Evolutionary conservation across 192 early-diverging fungal species (phyloP).

Genomic region (Coemansia sp.): DNA sequence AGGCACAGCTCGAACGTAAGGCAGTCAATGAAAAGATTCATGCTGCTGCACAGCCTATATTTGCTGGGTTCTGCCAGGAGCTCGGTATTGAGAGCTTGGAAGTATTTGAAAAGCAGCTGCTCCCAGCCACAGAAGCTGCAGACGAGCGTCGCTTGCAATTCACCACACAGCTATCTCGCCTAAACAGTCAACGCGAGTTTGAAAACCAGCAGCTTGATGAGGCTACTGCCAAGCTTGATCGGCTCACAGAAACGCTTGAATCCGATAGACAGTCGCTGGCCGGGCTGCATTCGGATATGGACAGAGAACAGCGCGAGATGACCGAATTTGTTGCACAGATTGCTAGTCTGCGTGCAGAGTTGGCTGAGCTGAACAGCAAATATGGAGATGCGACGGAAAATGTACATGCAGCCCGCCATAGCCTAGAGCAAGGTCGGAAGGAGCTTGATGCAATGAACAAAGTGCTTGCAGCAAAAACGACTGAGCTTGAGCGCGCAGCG

Average conservation of each 20-base stretch:
- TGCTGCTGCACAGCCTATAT: conserved; percentile 65
- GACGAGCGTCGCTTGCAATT: conserved; percentile 77
- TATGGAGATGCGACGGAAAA: conserved; percentile 60
- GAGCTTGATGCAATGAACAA: conserved; percentile 55
- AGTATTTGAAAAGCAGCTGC: conserved; percentile 81
- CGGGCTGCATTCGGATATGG: conserved; percentile 44
- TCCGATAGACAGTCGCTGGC: conserved; percentile 44
- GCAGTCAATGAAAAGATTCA: conserved; percentile 53
- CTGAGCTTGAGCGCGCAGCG: conserved; percentile 75
- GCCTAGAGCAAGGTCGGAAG: conserved; percentile 66
- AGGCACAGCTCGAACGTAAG: conserved; percentile 45
- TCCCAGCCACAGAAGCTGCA: conserved; percentile 67
- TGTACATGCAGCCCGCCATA: conserved; percentile 64
- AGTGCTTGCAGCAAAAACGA: conserved; percentile 34
- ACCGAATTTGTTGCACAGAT: conserved; percentile 44
- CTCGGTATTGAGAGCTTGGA: conserved; percentile 78
- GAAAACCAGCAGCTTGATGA: conserved; percentile 71
- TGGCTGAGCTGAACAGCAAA: conserved; percentile 52
- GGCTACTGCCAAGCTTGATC: conserved; percentile 60
- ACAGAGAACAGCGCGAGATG: conserved; percentile 57
- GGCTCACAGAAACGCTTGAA: conserved; percentile 55
- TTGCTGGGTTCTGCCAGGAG: conserved; percentile 74
- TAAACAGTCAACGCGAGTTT: conserved; percentile 80
- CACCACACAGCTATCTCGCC: conserved; percentile 70
- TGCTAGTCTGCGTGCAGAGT: conserved; percentile 50